These are phyloP conservation scores for Ganoderma sinense DNA, from an alignment of 1,284 basidiomycete species.

Conservation along the genomic window DNA sequence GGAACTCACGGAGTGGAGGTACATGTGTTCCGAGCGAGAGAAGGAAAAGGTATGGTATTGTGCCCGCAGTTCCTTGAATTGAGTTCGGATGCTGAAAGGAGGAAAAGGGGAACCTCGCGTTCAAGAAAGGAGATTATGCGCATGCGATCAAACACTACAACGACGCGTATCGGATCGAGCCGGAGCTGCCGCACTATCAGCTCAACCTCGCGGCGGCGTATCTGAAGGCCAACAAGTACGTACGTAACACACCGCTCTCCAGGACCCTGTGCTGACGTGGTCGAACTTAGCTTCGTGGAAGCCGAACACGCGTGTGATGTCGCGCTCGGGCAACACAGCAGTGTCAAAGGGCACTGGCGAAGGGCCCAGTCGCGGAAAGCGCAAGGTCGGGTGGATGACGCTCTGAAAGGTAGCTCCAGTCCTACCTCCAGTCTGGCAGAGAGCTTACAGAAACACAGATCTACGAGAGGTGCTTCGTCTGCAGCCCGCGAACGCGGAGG, in stretches of 20 bases:
- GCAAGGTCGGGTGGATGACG: constrained; percentile 63
- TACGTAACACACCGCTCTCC: constrained; percentile 32
- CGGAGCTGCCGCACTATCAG: constrained; percentile 75
- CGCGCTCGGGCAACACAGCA: constrained; percentile 67
- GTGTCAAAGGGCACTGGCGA: constrained; percentile 70
- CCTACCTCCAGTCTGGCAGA: not conserved
- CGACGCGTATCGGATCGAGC: constrained; percentile 64
- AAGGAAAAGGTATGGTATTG: constrained; percentile 67
- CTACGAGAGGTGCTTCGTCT: constrained; percentile 62
- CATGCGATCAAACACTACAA: constrained; percentile 64
- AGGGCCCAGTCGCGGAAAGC: constrained; percentile 69
- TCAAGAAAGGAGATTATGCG: constrained; percentile 63
- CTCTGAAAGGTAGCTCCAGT: constrained; percentile 56
- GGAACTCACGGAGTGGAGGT: constrained; percentile 76
- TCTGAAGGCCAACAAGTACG: constrained; percentile 69
- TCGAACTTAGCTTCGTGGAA: constrained; percentile 62
- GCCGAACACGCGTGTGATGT: constrained; percentile 71
- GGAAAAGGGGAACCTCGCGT: constrained; percentile 66
- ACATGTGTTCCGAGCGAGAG: constrained; percentile 68
- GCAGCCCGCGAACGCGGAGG: constrained; percentile 68
- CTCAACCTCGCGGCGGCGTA: constrained; percentile 76
- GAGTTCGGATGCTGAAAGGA: constrained; percentile 12
- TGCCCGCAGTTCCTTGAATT: not conserved
- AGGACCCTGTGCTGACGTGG: constrained; percentile 6
- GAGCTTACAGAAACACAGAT: constrained; percentile 46